These are phyloP conservation scores for Fusarium sarcochroum DNA, from an alignment of 2,329 filamentous ascomycete genomes.

Conservation along the genomic window DNA sequence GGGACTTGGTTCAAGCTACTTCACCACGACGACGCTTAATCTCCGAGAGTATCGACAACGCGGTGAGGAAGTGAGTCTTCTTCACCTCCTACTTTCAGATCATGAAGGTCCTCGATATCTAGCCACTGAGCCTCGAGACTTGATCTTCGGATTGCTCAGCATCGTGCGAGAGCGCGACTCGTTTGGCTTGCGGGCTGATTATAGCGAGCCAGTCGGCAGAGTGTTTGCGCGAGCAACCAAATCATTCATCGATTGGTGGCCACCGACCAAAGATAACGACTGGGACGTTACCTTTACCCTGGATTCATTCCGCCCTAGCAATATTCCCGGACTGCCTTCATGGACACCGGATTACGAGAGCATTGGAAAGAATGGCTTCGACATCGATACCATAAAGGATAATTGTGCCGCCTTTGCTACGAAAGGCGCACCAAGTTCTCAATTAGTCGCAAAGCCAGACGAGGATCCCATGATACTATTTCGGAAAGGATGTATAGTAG, in stretches of 20 bases:
- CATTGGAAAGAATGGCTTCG: background rate
- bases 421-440: background rate
- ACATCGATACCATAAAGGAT: background rate
- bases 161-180: slow-evolving; percentile 21
- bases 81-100: slow-evolving; percentile 11
- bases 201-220: slow-evolving; percentile 4
- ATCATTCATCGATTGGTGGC: slow-evolving; percentile 25
- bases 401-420: background rate
- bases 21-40: background rate
- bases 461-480: slow-evolving; percentile 2
- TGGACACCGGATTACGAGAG: slow-evolving; percentile 7
- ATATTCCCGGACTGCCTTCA: slow-evolving; percentile 1
- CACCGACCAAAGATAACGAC: background rate
- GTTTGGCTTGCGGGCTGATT: slow-evolving; percentile 10
- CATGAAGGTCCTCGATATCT: slow-evolving; percentile 29
- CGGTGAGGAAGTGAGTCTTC: background rate
- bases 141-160: slow-evolving; percentile 36
- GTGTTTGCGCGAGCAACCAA: slow-evolving; percentile 27
- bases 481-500: slow-evolving; percentile 6
- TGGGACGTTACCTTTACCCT: background rate
- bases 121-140: slow-evolving; percentile 43
- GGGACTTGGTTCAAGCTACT: background rate
- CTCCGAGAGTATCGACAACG: background rate
- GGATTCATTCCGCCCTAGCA: slow-evolving; percentile 1
- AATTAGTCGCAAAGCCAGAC: background rate